Evolutionary conservation across 495 filamentous ascomycete genomes (phyloP).

Genomic region (Geoglossum glabrum): DNA sequence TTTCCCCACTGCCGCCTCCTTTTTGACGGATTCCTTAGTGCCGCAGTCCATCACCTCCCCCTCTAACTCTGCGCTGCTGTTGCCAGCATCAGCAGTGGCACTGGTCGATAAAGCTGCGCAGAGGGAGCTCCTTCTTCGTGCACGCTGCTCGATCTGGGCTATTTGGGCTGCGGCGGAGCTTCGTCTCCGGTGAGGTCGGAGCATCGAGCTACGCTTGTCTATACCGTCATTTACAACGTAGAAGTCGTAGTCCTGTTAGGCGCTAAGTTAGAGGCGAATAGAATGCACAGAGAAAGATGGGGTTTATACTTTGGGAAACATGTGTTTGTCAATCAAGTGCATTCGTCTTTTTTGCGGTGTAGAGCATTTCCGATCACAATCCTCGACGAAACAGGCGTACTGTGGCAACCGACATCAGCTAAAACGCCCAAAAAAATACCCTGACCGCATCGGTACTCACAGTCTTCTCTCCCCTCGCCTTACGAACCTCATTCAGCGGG

Average conservation of each 20-base stretch:
- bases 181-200: constrained; percentile 34
- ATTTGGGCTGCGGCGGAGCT: constrained; percentile 22
- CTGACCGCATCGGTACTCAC: constrained; percentile 27
- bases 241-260: constrained; percentile 60
- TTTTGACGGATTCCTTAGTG: background rate
- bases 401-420: constrained; percentile 15
- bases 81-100: background rate
- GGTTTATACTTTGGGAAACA: constrained; percentile 49
- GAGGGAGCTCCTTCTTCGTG: background rate
- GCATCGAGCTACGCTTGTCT: constrained; percentile 59
- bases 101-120: constrained; percentile 1
- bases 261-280: background rate
- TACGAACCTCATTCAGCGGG: constrained; percentile 44
- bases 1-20: background rate
- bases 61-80: background rate
- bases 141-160: background rate
- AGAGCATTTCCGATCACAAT: constrained; percentile 68
- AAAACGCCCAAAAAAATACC: background rate
- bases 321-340: constrained; percentile 86
- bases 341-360: constrained; percentile 64
- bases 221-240: constrained; percentile 72
- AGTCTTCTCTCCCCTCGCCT: constrained; percentile 68
- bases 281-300: constrained; percentile 2
- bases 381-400: constrained; percentile 80
- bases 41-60: background rate